phyloP scores from a whole-genome alignment of 305 asterid genomes.

The Rubia tinctorum region DNA sequence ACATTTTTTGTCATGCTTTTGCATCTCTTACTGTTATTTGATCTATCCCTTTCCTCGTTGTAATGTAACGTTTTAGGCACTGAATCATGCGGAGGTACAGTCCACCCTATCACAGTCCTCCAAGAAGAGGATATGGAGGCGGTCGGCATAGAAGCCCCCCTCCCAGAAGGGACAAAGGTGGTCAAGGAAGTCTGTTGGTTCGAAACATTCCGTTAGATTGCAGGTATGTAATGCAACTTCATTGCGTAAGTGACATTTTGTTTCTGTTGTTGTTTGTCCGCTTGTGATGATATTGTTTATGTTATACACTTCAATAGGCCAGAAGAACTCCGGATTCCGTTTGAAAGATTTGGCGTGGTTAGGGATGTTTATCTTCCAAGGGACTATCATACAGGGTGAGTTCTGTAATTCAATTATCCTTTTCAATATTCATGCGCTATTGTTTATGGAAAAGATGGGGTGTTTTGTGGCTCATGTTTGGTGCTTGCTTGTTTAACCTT shows the following conservation, averaged over 20 bases:
- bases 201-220: slow-evolving; percentile 35
- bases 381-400: slow-evolving; percentile 37
- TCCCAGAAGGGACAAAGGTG: slow-evolving; percentile 33
- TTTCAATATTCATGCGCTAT: neutral
- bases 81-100: slow-evolving; percentile 31
- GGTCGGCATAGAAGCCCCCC: slow-evolving; percentile 36
- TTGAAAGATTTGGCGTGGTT: slow-evolving; percentile 38
- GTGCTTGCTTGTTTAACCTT: neutral
- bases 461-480: neutral
- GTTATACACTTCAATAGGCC: slow-evolving; percentile 19
- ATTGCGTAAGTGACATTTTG: neutral
- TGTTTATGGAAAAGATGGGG: neutral
- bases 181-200: slow-evolving; percentile 37
- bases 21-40: neutral
- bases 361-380: slow-evolving; percentile 37
- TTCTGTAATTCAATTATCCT: neutral
- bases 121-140: slow-evolving; percentile 32
- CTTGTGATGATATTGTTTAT: neutral
- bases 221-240: slow-evolving; percentile 19
- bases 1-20: neutral
- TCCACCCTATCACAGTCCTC: slow-evolving; percentile 29
- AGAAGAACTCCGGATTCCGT: slow-evolving; percentile 34
- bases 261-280: neutral
- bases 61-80: neutral
- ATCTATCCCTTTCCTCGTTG: neutral